A percentile compares a stretch with the other conserved stretches of the same genome.
phyloP scores from a whole-genome alignment of 106 monocot species.

The Hemerocallis citrina region DNA sequence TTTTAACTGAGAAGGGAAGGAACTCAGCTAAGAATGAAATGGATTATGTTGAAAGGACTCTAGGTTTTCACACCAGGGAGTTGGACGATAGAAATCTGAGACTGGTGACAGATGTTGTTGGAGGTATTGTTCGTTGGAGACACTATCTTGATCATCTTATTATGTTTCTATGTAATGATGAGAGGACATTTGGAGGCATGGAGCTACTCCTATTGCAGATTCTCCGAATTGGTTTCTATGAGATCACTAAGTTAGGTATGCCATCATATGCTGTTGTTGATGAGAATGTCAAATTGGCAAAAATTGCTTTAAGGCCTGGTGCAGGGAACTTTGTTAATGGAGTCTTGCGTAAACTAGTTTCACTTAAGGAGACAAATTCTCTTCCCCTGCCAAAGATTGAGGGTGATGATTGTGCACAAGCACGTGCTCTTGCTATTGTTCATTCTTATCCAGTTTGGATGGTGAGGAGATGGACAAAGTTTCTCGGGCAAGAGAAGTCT shows the following conservation, averaged over 20 bases:
- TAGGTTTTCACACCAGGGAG: slow-evolving; percentile 70
- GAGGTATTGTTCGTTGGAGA: too few relatives aligned
- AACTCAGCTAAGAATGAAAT: slow-evolving; percentile 61
- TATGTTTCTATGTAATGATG: too few relatives aligned
- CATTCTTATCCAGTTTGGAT: slow-evolving; percentile 99
- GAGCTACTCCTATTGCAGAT: slow-evolving; percentile 66
- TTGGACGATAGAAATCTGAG: slow-evolving; percentile 83
- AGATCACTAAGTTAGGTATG: slow-evolving; percentile 82
- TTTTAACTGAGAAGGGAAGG: slow-evolving; percentile 64
- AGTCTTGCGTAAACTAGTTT: slow-evolving; percentile 69
- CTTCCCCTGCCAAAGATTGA: slow-evolving; percentile 81
- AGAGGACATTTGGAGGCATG: too few relatives aligned
- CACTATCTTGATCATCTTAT: too few relatives aligned
- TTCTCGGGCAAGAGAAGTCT: slow-evolving; percentile 66
- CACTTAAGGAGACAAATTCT: slow-evolving; percentile 62
- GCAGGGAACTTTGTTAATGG: slow-evolving; percentile 98
- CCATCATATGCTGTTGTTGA: slow-evolving; percentile 89
- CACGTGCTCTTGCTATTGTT: slow-evolving; percentile 89
- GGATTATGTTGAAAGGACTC: slow-evolving; percentile 89
- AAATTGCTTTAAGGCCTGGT: slow-evolving; percentile 84
- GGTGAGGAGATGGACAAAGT: slow-evolving; percentile 93
- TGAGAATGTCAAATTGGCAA: slow-evolving; percentile 98
- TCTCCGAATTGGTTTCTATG: slow-evolving; percentile 87
- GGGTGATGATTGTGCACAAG: slow-evolving; percentile 93
- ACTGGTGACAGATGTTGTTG: slow-evolving; percentile 73